A percentile compares a stretch with the other conserved stretches of the same genome.
Conservation (phyloP, 441 rosid genomes). For the Croton laevigatus region DNA sequence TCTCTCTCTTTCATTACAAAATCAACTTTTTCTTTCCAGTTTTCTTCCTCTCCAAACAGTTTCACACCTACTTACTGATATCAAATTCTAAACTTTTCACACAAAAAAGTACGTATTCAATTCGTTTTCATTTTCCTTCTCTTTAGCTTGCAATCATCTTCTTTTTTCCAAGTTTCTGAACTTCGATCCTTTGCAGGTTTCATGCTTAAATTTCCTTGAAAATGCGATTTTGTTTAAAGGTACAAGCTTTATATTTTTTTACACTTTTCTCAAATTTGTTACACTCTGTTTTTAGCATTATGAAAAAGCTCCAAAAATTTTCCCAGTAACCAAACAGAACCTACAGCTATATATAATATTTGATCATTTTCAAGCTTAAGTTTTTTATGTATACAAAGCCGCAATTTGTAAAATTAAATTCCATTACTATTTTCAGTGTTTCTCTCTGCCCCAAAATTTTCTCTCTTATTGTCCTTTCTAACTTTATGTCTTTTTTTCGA, state of each 20-base stretch:
- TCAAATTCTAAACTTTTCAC: not conserved
- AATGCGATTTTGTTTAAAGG: not conserved
- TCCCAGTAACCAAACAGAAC: not conserved
- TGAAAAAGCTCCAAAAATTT: not conserved
- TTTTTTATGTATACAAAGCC: not conserved
- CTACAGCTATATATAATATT: not conserved
- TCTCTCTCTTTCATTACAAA: not conserved
- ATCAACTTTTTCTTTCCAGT: not conserved
- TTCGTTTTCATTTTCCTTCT: not conserved
- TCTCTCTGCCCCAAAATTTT: not conserved
- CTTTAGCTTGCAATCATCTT: not conserved
- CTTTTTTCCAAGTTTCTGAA: not conserved
- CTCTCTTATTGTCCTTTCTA: not conserved
- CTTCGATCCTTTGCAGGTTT: not conserved
- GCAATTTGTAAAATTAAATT: not conserved
- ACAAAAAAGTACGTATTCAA: not conserved
- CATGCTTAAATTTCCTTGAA: not conserved
- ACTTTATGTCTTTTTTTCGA: too few species aligned
- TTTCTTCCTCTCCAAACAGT: slow-evolving; percentile 4
- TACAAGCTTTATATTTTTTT: not conserved
- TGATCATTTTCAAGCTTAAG: not conserved
- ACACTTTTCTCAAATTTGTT: not conserved
- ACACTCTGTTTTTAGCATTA: not conserved
- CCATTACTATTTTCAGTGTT: not conserved
- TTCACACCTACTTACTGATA: not conserved